Conservation (phyloP, 73 alveolate species). For the Breviolum minutum region DNA sequence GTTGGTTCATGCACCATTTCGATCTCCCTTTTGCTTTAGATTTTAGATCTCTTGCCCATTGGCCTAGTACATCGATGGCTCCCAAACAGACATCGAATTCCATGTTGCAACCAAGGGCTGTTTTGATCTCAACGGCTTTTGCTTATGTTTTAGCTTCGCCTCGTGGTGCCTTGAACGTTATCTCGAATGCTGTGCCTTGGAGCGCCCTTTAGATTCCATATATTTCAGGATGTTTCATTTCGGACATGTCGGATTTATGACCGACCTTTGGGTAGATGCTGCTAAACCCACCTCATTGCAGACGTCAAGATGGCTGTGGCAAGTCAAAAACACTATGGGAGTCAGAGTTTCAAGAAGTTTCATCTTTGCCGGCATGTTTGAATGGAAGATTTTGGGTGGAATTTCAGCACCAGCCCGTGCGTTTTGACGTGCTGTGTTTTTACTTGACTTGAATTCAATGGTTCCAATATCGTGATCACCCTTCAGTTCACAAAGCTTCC, state of each 20-base stretch:
- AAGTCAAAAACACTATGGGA: neutral
- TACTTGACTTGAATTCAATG: neutral
- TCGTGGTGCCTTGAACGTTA: neutral
- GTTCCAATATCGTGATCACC: neutral
- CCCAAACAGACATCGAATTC: too few species aligned
- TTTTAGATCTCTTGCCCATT: too few species aligned
- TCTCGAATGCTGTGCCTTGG: constrained; percentile 49
- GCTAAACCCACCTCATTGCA: neutral
- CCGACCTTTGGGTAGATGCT: neutral
- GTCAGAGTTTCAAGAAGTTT: neutral
- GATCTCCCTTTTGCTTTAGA: neutral
- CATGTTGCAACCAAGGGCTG: neutral
- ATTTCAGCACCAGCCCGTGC: too few species aligned
- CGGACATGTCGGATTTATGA: too few species aligned
- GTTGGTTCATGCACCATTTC: too few species aligned
- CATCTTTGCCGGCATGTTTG: neutral
- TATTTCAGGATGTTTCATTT: too few species aligned
- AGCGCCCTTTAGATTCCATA: neutral
- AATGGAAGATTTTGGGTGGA: neutral
- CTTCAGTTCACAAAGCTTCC: neutral
- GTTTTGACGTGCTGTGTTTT: too few species aligned
- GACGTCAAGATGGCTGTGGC: neutral
- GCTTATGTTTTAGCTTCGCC: constrained; percentile 33
- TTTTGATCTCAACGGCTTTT: constrained; percentile 29
- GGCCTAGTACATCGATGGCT: too few species aligned